These are phyloP conservation scores for Epichloe sp. DNA, from an alignment of 2,329 filamentous ascomycete species.

Conservation along the genomic window DNA sequence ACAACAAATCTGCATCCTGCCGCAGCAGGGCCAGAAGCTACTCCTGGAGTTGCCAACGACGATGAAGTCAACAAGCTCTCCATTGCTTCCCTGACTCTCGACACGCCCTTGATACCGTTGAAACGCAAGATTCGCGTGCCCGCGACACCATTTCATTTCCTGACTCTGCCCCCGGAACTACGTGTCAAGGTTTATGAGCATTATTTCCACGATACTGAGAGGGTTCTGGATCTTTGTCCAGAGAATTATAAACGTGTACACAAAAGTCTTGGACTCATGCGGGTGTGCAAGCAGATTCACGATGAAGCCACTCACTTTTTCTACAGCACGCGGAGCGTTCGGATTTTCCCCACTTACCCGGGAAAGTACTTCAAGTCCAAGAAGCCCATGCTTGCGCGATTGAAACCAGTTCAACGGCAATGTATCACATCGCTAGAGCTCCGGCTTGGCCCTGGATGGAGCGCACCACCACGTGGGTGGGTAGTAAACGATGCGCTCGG, in stretches of 20 bases:
- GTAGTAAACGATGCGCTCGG: conserved; percentile 52
- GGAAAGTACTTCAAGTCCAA: conserved; percentile 61
- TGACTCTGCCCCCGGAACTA: conserved; percentile 55
- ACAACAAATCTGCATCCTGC: conserved; percentile 21
- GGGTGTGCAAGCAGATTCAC: conserved; percentile 47
- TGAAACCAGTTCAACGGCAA: conserved; percentile 46
- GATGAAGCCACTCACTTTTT: conserved; percentile 52
- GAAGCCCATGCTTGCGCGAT: conserved; percentile 53
- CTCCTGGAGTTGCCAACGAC: conserved; percentile 26
- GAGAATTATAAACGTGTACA: conserved; percentile 50
- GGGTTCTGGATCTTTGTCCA: conserved; percentile 53
- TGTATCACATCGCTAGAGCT: conserved; percentile 53
- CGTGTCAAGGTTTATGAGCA: conserved; percentile 55
- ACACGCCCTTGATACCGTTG: conserved; percentile 21
- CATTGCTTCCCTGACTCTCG: conserved; percentile 31
- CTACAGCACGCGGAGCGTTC: conserved; percentile 49
- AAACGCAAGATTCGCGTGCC: conserved; percentile 19
- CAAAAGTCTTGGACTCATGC: conserved; percentile 45
- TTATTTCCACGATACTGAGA: conserved; percentile 40
- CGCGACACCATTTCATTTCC: conserved; percentile 45
- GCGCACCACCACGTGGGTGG: conserved; percentile 56
- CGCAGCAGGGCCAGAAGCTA: conserved; percentile 16
- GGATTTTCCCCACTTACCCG: conserved; percentile 52
- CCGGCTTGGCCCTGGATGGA: conserved; percentile 61
- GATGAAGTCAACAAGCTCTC: conserved; percentile 27